Base-by-base conservation (phyloP, 1,139 yeast species). In the Torulaspora pretoriensis region DNA sequence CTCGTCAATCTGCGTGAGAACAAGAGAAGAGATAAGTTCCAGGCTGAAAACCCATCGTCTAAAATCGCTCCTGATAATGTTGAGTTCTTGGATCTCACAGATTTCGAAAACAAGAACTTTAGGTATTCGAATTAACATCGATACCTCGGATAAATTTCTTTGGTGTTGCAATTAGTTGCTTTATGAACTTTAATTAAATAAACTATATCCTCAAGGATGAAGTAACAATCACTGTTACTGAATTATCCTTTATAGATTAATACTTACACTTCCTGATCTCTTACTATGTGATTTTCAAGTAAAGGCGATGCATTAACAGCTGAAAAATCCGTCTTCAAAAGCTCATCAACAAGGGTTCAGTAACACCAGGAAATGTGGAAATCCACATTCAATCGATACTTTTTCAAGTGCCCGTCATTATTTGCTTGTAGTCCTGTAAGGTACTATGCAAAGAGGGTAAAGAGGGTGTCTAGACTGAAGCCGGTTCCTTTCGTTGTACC, bases 401-500 rank as follows among this genome's bases (percentile, higher is more conserved):
- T 22, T 31, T 6, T 35, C 22, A 16, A 10, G 3, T 24, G 12
- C 19, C 32, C 19, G 14, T 33, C 41, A 2, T 13, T n/a, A 14
- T 6, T 27, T n/a, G 16, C 24, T 12, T 22, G 31, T 5, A 12
- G 13, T 4, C 16, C 41, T 13, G 12, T 25, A 3, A 30, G 35
- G 16, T 25, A 19, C 19, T 38, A 38, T 8, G 41, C 41, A 26
- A 38, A 30, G 35, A 30, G 13, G 24, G 6, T 31, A 4, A 38
- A 31, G 19, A 38, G 23, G 12, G 31, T 29, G 10, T 8, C 35
- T n/a, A 24, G 25, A 4, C 9, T 33, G 42, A 46, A 60, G 49
- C 53, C 51, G 12, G 47, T 85, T 16, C 74, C 75, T 4, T 63
- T 63, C 43, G 43, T 47, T 12, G 72, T 87, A 12, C 96, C 96